These are phyloP conservation scores for Lepidium didymum DNA, from an alignment of 345 rosid species.

Conservation along the genomic window DNA sequence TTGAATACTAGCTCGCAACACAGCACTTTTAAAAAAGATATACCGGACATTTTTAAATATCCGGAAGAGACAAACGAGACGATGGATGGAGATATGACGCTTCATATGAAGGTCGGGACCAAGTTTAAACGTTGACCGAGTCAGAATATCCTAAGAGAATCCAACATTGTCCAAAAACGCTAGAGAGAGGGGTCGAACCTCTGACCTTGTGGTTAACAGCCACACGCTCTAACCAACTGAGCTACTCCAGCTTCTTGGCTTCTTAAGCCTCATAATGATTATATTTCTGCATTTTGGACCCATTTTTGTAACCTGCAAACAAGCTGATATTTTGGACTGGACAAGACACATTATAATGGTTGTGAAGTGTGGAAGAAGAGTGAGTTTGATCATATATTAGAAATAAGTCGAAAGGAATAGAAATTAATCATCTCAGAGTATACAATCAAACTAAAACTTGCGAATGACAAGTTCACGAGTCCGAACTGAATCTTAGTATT, in stretches of 20 bases:
- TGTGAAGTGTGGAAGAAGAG: no score
- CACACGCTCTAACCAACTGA: conserved; percentile 65
- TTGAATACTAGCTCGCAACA: neutral
- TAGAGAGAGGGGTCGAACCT: conserved; percentile 28
- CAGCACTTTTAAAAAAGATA: neutral
- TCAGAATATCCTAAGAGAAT: neutral
- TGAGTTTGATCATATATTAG: no score
- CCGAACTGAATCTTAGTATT: neutral
- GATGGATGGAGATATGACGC: conserved; percentile 1
- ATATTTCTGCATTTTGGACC: no score
- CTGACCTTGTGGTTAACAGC: conserved; percentile 44
- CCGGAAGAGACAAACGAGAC: neutral
- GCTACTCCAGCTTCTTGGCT: neutral
- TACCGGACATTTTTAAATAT: neutral
- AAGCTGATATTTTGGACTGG: no score
- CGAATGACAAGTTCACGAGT: neutral
- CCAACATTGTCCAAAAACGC: neutral
- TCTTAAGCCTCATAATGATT: no score
- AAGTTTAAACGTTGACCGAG: conserved; percentile 9
- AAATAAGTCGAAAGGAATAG: no score
- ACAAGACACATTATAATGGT: no score
- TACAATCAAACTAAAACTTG: neutral
- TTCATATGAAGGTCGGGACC: neutral
- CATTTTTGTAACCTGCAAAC: no score
- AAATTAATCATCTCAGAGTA: neutral